Conservation (phyloP, 768 basidiomycete genomes). For the Lactifluus subvellereus region DNA sequence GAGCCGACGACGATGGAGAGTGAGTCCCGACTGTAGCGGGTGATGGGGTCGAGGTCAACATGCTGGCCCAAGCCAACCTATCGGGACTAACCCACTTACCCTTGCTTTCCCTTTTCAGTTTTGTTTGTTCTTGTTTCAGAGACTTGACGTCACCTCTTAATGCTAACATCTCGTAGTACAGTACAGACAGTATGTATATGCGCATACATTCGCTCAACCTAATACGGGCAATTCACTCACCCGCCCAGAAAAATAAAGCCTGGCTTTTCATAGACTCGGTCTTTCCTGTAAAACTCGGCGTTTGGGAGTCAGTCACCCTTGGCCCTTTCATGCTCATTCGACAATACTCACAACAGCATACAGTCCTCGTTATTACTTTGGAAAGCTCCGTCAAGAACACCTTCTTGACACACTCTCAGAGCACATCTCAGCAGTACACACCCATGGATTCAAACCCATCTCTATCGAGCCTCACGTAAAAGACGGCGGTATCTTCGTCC, state of each 20-base stretch:
- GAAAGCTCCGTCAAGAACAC: conserved; percentile 52
- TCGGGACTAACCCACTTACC: not conserved
- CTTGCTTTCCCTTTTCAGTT: not conserved
- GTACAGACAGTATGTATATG: not conserved
- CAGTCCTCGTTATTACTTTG: conserved; percentile 62
- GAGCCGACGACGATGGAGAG: conserved; percentile 23
- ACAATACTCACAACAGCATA: not conserved
- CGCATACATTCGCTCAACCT: conserved; percentile 12
- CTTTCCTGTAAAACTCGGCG: conserved; percentile 65
- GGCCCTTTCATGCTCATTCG: not conserved
- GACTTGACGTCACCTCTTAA: not conserved
- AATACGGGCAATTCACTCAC: not conserved
- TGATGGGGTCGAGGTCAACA: conserved; percentile 23
- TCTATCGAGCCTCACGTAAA: conserved; percentile 62
- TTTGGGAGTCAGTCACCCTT: conserved; percentile 58
- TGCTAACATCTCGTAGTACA: no score
- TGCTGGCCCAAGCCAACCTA: conserved; percentile 38
- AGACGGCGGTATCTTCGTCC: conserved; percentile 83
- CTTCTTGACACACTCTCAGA: conserved; percentile 44
- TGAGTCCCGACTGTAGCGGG: conserved; percentile 30
- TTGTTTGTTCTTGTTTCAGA: not conserved
- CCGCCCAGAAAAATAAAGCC: conserved; percentile 36
- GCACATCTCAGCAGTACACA: conserved; percentile 47
- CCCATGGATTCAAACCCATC: conserved; percentile 55
- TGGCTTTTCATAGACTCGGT: conserved; percentile 75